Base-by-base conservation (phyloP, 192 early-diverging fungal species). In the Coemansia sp. region DNA sequence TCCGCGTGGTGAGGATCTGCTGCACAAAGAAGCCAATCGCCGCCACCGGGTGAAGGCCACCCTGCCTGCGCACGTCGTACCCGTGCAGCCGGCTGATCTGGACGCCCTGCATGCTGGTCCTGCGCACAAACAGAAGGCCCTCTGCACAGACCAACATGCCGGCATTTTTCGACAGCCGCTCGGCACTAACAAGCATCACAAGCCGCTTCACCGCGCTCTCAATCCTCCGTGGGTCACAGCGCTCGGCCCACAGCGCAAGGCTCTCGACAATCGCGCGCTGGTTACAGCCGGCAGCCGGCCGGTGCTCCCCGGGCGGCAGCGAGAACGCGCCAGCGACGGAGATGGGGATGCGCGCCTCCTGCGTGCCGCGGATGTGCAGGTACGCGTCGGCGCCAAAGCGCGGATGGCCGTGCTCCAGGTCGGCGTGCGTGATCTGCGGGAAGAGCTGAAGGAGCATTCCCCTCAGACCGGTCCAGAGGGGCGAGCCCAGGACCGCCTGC, bases 321-420 rank as follows among this genome's bases (percentile, higher is more conserved):
- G 15, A n/a, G 5, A n/a, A 32, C 17, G 28, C 14, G 27, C 4
- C 8, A 27, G 24, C 18, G 15, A 33, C 19, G 27, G 33, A 9
- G 30, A 48, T 24, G 7, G 46, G 46, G 0, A 48, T 18, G 4
- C 46, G 46, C 20, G 35, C n/a, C 11, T 32, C 17, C 10, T 23
- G 5, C n/a, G 17, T 35, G 9, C n/a, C 10, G 2, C 11, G 30
- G 15, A 48, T 13, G 8, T 18, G 14, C 6, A 48, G 23, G 20
- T 48, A 48, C 7, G 46, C 46, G 33, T 48, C 46, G 46, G 46
- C 46, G 6, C 46, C 46, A 22, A 34, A 33, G 29, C 29, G 26
- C 19, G 17, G 5, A 20, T 5, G 19, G 9, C 46, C 46, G 0
- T 25, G 24, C 4, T 34, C 13, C 32, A 48, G 33, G 5, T 18